phyloP scores from a whole-genome alignment of 2,329 filamentous ascomycete species.

The Ceratocystis huliohia region DNA sequence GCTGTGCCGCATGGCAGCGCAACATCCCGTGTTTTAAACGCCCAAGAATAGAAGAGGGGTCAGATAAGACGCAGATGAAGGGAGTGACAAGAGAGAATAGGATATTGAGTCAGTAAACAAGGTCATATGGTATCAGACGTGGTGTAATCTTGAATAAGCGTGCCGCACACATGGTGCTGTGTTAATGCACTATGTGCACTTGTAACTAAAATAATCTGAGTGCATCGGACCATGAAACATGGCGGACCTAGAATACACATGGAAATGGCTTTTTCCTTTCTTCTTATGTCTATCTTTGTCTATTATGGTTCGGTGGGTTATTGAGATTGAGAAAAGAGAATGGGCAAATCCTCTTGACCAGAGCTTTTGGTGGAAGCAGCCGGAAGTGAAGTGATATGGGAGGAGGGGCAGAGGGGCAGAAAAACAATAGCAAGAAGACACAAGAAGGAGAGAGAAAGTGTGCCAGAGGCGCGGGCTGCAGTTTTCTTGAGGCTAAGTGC shows the following conservation, averaged over 20 bases:
- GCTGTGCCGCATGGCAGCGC: background rate
- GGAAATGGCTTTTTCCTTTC: background rate
- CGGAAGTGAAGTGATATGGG: too few species aligned
- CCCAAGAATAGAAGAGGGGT: background rate
- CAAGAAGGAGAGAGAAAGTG: too few species aligned
- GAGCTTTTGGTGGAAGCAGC: too few species aligned
- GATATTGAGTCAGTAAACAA: background rate
- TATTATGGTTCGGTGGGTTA: too few species aligned
- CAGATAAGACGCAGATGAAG: background rate
- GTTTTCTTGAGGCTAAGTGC: too few species aligned
- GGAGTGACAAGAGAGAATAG: background rate
- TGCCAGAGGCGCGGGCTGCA: too few species aligned
- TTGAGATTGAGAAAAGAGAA: too few species aligned
- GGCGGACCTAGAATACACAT: background rate
- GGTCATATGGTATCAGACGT: background rate
- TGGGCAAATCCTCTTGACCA: too few species aligned
- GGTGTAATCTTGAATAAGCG: background rate
- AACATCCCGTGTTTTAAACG: constrained; percentile 3
- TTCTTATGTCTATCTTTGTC: background rate
- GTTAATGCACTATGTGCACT: background rate
- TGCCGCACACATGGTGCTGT: background rate
- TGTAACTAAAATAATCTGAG: background rate
- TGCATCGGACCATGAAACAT: background rate
- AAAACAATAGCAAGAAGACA: too few species aligned
- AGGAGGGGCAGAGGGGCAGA: too few species aligned